Conservation (phyloP, 2,329 filamentous ascomycete species). For the Clonostachys solani region DNA sequence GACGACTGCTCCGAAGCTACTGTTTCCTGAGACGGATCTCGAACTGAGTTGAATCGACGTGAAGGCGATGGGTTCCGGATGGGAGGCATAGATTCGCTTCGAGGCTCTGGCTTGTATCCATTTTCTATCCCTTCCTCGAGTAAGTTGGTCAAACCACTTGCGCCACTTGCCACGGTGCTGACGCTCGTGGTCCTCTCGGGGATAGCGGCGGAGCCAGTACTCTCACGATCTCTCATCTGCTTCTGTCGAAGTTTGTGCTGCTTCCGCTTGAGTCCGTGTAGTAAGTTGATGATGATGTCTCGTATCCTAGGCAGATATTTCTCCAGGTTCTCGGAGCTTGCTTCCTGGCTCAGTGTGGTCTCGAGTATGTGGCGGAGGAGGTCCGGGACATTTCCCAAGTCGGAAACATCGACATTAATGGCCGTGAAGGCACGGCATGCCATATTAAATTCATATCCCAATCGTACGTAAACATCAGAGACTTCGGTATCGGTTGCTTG, state of each 20-base stretch:
- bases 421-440: constrained; percentile 94
- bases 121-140: constrained; percentile 56
- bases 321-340: constrained; percentile 88
- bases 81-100: constrained; percentile 16
- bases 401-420: constrained; percentile 92
- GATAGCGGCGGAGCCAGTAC: constrained; percentile 21
- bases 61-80: constrained; percentile 33
- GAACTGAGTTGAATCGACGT: constrained; percentile 38
- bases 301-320: constrained; percentile 90
- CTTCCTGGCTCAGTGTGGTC: constrained; percentile 93
- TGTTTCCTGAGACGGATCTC: constrained; percentile 48
- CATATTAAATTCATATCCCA: constrained; percentile 99
- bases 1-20: constrained; percentile 59
- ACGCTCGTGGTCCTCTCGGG: constrained; percentile 53
- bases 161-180: constrained; percentile 53
- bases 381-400: constrained; percentile 94
- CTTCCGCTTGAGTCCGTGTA: constrained; percentile 95
- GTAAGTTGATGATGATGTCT: constrained; percentile 96
- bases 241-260: constrained; percentile 79
- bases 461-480: constrained; percentile 93
- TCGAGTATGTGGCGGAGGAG: constrained; percentile 86
- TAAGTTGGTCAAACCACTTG: constrained; percentile 50
- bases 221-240: constrained; percentile 51
- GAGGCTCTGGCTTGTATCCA: constrained; percentile 39
- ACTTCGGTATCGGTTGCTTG: constrained; percentile 91